These are phyloP conservation scores for Vaccinium corymbosum DNA, from an alignment of 148 eudicot genomes.

Conservation along the genomic window DNA sequence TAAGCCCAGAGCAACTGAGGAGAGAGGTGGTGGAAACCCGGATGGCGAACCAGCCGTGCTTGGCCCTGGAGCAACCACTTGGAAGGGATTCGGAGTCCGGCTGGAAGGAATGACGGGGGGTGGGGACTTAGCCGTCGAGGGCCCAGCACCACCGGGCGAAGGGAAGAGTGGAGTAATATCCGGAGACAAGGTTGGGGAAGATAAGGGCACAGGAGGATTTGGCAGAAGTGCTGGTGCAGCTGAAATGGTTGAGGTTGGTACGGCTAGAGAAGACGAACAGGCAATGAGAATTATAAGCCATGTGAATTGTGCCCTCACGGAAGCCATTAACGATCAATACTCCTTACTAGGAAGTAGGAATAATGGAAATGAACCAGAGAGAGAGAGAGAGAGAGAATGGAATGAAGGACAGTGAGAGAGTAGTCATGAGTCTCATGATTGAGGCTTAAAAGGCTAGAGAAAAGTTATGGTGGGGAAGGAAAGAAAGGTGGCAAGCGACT, in stretches of 20 bases:
- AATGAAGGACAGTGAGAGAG: not conserved
- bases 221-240: slow-evolving; percentile 49
- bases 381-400: not conserved
- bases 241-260: slow-evolving; percentile 35
- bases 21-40: slow-evolving; percentile 39
- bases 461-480: not conserved
- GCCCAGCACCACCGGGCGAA: slow-evolving; percentile 27
- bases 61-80: slow-evolving; percentile 41
- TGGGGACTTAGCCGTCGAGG: slow-evolving; percentile 42
- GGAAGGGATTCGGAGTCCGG: slow-evolving; percentile 72
- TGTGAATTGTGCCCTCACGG: slow-evolving; percentile 3
- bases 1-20: slow-evolving; percentile 25
- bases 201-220: slow-evolving; percentile 23
- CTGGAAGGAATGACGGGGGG: slow-evolving; percentile 68
- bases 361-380: not conserved
- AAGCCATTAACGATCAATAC: slow-evolving; percentile 12
- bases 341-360: not conserved
- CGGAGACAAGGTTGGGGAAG: slow-evolving; percentile 33
- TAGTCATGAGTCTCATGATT: slow-evolving; percentile 7
- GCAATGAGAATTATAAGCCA: not conserved
- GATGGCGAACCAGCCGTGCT: slow-evolving; percentile 40
- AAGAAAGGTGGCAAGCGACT: slow-evolving; percentile 1
- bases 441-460: not conserved
- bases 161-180: slow-evolving; percentile 47
- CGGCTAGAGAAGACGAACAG: slow-evolving; percentile 10